These are phyloP conservation scores for Polytrichum commune DNA, from an alignment of 225 moss, liverwort and hornwort genomes.

Conservation along the genomic window DNA sequence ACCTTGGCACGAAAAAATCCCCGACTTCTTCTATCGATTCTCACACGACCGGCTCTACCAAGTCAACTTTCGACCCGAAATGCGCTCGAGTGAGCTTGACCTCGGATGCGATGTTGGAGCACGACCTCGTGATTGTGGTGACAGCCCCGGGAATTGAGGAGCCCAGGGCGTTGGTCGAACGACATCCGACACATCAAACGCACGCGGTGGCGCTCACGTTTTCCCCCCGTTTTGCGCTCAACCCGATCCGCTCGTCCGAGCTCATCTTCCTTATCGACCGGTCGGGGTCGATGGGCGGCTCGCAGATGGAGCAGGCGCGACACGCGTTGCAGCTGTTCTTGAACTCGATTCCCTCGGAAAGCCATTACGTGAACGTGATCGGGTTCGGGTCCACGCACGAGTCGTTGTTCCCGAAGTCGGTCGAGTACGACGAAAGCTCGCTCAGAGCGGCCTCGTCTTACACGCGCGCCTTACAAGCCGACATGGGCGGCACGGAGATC, in stretches of 20 bases:
- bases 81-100: conserved; percentile 30
- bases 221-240: conserved; percentile 40
- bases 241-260: conserved; percentile 24
- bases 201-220: conserved; percentile 47
- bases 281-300: conserved; percentile 37
- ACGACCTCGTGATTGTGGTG: conserved; percentile 47
- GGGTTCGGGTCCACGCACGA: conserved; percentile 34
- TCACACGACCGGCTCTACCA: not conserved
- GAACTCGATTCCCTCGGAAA: conserved; percentile 45
- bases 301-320: conserved; percentile 21
- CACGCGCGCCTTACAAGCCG: conserved; percentile 11
- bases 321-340: conserved; percentile 47
- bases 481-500: conserved; percentile 27
- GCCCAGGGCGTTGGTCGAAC: conserved; percentile 43
- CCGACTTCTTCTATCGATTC: not conserved
- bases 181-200: conserved; percentile 31
- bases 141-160: conserved; percentile 22
- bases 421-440: conserved; percentile 10
- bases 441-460: conserved; percentile 7
- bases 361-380: conserved; percentile 54
- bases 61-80: conserved; percentile 3
- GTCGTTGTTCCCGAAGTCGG: conserved; percentile 29
- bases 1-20: conserved; percentile 2
- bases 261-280: conserved; percentile 56
- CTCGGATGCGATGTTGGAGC: conserved; percentile 24